Evolutionary conservation across 2,329 filamentous ascomycete genomes (phyloP).

Genomic region (Paramyrothecium sp.): DNA sequence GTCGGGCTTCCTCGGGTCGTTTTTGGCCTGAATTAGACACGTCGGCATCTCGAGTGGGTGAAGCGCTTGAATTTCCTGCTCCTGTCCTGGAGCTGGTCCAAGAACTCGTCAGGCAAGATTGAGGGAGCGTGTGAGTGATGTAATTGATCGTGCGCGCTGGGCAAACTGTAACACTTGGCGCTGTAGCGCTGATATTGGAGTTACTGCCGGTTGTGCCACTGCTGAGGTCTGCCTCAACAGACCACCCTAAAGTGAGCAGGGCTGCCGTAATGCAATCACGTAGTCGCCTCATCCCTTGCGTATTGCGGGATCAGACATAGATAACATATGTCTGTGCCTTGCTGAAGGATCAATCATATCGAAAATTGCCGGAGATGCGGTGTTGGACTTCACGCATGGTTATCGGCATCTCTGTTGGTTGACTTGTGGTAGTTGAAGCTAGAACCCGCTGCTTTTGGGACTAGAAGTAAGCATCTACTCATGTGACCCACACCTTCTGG

Average conservation of each 20-base stretch:
- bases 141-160: conserved; percentile 70
- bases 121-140: conserved; percentile 74
- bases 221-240: background rate
- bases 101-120: conserved; percentile 70
- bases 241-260: background rate
- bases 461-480: background rate
- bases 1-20: background rate
- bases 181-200: background rate
- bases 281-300: too few species aligned
- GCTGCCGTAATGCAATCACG: too few species aligned
- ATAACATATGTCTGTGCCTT: too few species aligned
- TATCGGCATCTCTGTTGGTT: too few species aligned
- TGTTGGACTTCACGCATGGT: too few species aligned
- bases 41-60: background rate
- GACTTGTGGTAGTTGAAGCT: too few species aligned
- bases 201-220: background rate
- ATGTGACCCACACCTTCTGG: background rate
- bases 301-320: too few species aligned
- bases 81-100: conserved; percentile 41
- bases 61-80: background rate
- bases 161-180: background rate
- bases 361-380: too few species aligned
- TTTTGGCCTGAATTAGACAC: background rate
- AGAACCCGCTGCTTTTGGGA: background rate
- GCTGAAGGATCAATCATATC: too few species aligned